Conservation (phyloP, 2,329 filamentous ascomycete species). For the Fusarium circinatum region DNA sequence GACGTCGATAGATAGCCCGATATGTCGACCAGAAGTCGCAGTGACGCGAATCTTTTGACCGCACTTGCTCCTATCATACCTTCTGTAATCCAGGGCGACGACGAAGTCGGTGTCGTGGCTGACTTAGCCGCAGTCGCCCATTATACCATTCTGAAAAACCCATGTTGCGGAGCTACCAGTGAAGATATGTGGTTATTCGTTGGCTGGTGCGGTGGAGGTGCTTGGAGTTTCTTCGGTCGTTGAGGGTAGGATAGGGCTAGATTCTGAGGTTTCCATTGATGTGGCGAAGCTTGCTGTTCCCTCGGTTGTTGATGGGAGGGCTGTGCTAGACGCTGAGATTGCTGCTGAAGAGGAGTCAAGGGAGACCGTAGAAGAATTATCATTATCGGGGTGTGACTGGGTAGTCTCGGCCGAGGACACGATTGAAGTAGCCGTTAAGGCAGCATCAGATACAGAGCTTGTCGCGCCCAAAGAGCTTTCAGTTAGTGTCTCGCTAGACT, state of each 20-base stretch:
- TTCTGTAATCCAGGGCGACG: not conserved
- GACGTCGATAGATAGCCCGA: not conserved
- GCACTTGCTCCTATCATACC: not conserved
- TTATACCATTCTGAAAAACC: fast-evolving
- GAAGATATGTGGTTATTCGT: not conserved
- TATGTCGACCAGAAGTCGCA: not conserved
- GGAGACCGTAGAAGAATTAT: fast-evolving
- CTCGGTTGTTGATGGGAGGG: too few relatives aligned
- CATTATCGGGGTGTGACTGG: fast-evolving
- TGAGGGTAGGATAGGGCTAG: not conserved
- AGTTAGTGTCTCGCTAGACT: not conserved
- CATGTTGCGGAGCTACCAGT: not conserved
- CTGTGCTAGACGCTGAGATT: too few relatives aligned
- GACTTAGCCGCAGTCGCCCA: not conserved
- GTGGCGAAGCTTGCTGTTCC: too few relatives aligned
- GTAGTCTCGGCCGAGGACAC: not conserved
- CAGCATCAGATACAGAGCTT: not conserved
- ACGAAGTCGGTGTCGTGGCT: not conserved
- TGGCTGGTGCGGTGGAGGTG: not conserved
- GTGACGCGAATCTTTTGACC: not conserved
- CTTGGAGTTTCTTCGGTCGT: not conserved
- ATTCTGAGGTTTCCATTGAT: fast-evolving
- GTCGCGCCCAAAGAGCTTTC: too few relatives aligned
- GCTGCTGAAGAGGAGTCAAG: too few relatives aligned
- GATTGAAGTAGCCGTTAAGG: not conserved